These are phyloP conservation scores for Phytophthora chlamydospora DNA, from an alignment of 352 stramenopile species.

Conservation along the genomic window DNA sequence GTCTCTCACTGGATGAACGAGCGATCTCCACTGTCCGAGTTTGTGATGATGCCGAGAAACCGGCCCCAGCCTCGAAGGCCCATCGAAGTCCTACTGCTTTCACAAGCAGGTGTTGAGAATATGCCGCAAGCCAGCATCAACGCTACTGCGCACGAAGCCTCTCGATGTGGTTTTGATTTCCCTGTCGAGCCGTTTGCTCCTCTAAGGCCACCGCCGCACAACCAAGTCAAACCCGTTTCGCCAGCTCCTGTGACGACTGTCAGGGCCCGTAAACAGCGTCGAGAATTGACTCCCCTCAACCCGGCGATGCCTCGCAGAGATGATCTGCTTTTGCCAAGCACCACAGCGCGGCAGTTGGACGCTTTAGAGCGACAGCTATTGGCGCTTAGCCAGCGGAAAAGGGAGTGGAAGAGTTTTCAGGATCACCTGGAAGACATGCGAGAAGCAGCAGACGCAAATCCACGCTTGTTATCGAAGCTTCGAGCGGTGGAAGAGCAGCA, in stretches of 20 bases:
- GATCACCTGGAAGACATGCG: constrained; percentile 26
- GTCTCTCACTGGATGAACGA: constrained; percentile 15
- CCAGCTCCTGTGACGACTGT: not conserved
- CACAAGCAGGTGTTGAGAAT: constrained; percentile 7
- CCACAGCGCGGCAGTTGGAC: constrained; percentile 33
- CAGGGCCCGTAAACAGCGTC: not conserved
- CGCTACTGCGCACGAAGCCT: constrained; percentile 8
- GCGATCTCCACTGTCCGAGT: constrained; percentile 33
- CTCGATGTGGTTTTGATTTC: constrained; percentile 43
- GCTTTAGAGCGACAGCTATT: constrained; percentile 34
- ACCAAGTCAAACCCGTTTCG: not conserved
- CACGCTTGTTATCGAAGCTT: constrained; percentile 14
- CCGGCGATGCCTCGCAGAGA: not conserved
- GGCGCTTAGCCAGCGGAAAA: constrained; percentile 31
- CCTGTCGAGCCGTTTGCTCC: constrained; percentile 20
- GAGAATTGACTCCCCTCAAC: not conserved
- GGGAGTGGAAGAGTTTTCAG: constrained; percentile 40
- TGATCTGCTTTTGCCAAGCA: constrained; percentile 2
- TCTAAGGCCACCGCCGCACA: constrained; percentile 1
- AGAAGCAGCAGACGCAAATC: constrained; percentile 16
- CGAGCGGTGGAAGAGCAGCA: constrained; percentile 31
- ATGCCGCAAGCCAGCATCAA: not conserved
- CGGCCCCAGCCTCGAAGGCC: constrained; percentile 44
- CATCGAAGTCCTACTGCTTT: constrained; percentile 35
- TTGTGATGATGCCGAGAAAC: constrained; percentile 43